Base-by-base conservation (phyloP, 129 eudicot species). In the Silybum marianum region DNA sequence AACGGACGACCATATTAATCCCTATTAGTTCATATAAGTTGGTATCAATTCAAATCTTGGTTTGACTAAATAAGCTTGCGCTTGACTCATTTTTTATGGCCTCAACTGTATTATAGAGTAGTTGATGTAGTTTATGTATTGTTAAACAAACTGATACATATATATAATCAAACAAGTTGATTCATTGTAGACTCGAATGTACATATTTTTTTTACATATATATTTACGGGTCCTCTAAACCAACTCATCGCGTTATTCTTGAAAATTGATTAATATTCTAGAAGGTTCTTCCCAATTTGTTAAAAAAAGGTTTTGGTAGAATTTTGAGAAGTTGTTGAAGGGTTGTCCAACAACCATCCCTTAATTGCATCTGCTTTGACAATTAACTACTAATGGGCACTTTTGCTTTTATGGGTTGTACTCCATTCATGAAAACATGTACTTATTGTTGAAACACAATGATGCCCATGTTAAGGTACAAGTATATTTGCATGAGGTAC, bases 291-390 rank as follows among this genome's bases (percentile, higher is more conserved):
- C 26, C 58, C 51, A 24, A 22, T 14, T 42, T 79, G 16, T 42
- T 23, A 12, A 66, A 16, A 24, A 69, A 34, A 16, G 24, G 25
- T 77, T 22, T 85, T 79, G 80, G 83, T 69, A 39, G 51, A 69
- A 70, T 34, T 88, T 54, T 83, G 80, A 21, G 54, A 54, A 76
- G 81, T 81, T 78, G 84, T 72, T 60, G 66, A 75, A 77, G 72
- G 82, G 86, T 85, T 84, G 88, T 82, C 84, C 90, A 88, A 88
- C 90, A 67, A 85, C 81, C 80, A 60, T 46, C 80, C 71, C 72
- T 46, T 60, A 44, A 19, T 48, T 82, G 81, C 77, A 82, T 70
- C 77, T 77, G 58, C 51, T 18, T 69, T 82, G 81, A 69, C 76
- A 78, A 69, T 76, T 54, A 69, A 82, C 66, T 71, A 76, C 65